Percentiles rank a stretch among this genome's conserved stretches.
Evolutionary conservation across 2,329 filamentous ascomycete genomes (phyloP).

Genomic region (Apiospora arundinis): DNA sequence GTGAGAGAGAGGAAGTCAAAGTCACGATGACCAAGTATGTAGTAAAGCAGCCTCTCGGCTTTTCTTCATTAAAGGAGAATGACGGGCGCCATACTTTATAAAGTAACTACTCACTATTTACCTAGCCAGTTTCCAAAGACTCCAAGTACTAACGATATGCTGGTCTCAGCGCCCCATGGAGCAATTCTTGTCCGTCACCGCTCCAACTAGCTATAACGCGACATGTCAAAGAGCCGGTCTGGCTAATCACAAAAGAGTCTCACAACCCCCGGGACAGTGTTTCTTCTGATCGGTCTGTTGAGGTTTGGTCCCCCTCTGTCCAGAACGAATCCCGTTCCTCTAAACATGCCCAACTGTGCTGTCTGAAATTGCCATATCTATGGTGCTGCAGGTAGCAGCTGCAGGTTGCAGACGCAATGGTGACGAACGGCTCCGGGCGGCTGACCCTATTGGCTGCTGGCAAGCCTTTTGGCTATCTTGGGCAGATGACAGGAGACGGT

Average conservation of each 20-base stretch:
- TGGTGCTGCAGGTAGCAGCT: conserved; percentile 2
- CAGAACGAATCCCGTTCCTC: conserved; percentile 23
- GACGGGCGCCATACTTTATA: neutral
- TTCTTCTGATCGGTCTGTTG: neutral
- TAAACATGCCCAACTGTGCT: conserved; percentile 13
- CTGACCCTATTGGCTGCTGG: conserved; percentile 7
- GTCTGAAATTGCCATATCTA: conserved; percentile 21
- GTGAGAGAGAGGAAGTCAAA: neutral
- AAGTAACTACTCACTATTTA: neutral
- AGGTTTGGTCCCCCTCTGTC: neutral
- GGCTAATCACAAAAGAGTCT: conserved; percentile 17
- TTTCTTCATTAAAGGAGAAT: neutral
- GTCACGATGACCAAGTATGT: neutral
- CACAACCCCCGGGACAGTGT: neutral
- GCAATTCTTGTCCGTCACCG: neutral
- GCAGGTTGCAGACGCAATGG: conserved; percentile 9
- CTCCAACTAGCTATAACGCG: neutral
- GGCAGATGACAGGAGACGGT: neutral
- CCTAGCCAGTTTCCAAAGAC: neutral
- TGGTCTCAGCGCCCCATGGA: conserved; percentile 12
- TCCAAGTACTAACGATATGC: neutral
- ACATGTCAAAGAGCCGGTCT: conserved; percentile 15
- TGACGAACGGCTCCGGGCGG: neutral
- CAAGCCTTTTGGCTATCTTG: neutral
- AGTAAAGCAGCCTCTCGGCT: neutral